These are phyloP conservation scores for Dunaliella primolecta DNA, from an alignment of 139 green algal species.

Conservation along the genomic window DNA sequence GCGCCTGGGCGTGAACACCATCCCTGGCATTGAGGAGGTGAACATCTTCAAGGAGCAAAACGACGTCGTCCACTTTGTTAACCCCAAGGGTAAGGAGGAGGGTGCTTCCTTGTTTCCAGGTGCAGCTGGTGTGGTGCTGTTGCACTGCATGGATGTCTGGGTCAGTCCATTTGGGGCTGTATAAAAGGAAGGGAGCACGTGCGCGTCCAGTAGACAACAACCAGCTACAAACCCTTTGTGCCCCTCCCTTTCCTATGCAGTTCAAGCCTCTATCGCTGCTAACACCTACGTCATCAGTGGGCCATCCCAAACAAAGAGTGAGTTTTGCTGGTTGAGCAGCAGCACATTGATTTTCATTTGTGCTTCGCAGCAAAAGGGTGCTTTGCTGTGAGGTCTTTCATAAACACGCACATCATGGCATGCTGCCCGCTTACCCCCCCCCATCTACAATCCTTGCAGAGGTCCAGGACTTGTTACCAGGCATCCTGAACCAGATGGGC, in stretches of 20 bases:
- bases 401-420: neutral
- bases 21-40: constrained; percentile 99
- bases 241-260: too few species aligned
- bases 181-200: too few species aligned
- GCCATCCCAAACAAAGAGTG: constrained; percentile 62
- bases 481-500: constrained; percentile 83
- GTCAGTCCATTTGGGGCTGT: too few species aligned
- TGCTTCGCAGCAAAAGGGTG: too few species aligned
- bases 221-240: too few species aligned
- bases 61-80: constrained; percentile 91
- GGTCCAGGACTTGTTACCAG: constrained; percentile 79
- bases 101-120: too few species aligned
- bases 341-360: too few species aligned
- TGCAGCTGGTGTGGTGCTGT: too few species aligned
- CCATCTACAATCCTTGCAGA: constrained; percentile 50
- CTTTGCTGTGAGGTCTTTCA: too few species aligned
- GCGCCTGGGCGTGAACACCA: constrained; percentile 96
- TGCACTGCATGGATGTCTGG: too few species aligned
- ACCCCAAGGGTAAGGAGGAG: constrained; percentile 82
- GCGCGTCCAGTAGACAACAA: too few species aligned
- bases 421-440: too few species aligned
- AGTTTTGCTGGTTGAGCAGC: constrained; percentile 14
- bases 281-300: constrained; percentile 99
- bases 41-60: constrained; percentile 94
- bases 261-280: constrained; percentile 97